Evolutionary conservation across 2,329 filamentous ascomycete genomes (phyloP).

Genomic region (Mycosphaerelloides madeirae): DNA sequence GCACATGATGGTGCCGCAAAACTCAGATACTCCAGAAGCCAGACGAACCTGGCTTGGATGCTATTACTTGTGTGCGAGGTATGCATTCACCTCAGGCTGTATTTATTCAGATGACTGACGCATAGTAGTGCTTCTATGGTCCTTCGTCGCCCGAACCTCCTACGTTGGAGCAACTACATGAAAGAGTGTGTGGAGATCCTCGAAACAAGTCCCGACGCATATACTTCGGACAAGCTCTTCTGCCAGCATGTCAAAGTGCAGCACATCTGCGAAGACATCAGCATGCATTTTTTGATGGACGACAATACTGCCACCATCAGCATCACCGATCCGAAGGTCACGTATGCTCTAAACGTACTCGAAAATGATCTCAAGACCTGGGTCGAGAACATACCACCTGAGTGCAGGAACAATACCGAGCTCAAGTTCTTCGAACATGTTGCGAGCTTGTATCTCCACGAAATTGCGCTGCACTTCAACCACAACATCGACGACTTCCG

Average conservation of each 20-base stretch:
- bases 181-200: slow-evolving; percentile 57
- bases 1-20: slow-evolving; percentile 28
- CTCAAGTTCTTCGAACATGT: slow-evolving; percentile 45
- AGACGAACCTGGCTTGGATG: slow-evolving; percentile 57
- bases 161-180: slow-evolving; percentile 60
- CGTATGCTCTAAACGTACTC: slow-evolving; percentile 52
- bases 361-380: slow-evolving; percentile 50
- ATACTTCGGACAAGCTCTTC: slow-evolving; percentile 53
- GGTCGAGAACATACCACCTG: slow-evolving; percentile 40
- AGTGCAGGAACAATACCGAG: slow-evolving; percentile 31
- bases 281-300: slow-evolving; percentile 54
- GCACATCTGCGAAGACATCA: slow-evolving; percentile 55
- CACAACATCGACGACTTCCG: slow-evolving; percentile 43
- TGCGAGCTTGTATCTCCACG: slow-evolving; percentile 46
- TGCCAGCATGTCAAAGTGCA: slow-evolving; percentile 56
- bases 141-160: slow-evolving; percentile 53
- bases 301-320: slow-evolving; percentile 47
- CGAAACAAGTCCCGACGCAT: slow-evolving; percentile 51
- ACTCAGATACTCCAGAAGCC: slow-evolving; percentile 53
- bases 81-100: slow-evolving; percentile 17
- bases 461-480: slow-evolving; percentile 48
- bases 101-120: slow-evolving; percentile 6
- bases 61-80: slow-evolving; percentile 58
- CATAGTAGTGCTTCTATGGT: slow-evolving; percentile 52
- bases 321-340: slow-evolving; percentile 52